phyloP scores from a whole-genome alignment of 768 basidiomycete species.

The Cystofilobasidium bisporidii region DNA sequence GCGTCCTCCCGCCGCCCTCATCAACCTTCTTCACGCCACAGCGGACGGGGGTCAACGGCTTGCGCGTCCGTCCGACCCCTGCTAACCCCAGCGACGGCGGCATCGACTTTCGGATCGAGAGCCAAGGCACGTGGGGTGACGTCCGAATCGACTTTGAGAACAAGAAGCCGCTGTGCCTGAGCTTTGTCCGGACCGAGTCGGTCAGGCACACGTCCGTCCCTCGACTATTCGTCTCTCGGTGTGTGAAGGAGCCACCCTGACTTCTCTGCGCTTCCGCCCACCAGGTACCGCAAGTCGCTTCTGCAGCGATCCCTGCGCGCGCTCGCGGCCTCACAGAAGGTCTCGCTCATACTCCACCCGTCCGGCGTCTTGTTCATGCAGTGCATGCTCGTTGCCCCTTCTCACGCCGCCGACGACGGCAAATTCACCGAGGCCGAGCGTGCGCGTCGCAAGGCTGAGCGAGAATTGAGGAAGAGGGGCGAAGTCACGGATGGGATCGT shows the following conservation, averaged over 20 bases:
- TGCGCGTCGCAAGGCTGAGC: constrained; percentile 6
- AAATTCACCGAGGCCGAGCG: constrained; percentile 6
- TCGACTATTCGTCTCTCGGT: not conserved
- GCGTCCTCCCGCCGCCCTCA: constrained; percentile 46
- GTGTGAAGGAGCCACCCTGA: no score
- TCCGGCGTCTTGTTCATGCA: constrained; percentile 21
- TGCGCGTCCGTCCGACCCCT: constrained; percentile 36
- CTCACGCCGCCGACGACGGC: not conserved
- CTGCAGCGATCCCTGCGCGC: constrained; percentile 23
- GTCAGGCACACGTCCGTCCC: constrained; percentile 60
- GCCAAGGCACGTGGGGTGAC: constrained; percentile 69
- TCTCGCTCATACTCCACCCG: constrained; percentile 7
- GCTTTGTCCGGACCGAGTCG: constrained; percentile 64
- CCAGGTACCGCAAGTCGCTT: constrained; percentile 20
- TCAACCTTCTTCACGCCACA: constrained; percentile 8
- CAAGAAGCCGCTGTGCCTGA: constrained; percentile 79
- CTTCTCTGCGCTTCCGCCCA: not conserved
- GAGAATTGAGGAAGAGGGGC: constrained; percentile 5
- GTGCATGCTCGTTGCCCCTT: constrained; percentile 16
- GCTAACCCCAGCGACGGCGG: constrained; percentile 41
- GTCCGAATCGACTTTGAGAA: constrained; percentile 93
- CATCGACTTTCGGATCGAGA: constrained; percentile 67
- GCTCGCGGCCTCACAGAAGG: constrained; percentile 6
- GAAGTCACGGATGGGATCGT: constrained; percentile 22
- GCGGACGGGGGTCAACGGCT: constrained; percentile 30